Evolutionary conservation across 1,284 basidiomycete species (phyloP).

Genomic region (Trametes versicolor): DNA sequence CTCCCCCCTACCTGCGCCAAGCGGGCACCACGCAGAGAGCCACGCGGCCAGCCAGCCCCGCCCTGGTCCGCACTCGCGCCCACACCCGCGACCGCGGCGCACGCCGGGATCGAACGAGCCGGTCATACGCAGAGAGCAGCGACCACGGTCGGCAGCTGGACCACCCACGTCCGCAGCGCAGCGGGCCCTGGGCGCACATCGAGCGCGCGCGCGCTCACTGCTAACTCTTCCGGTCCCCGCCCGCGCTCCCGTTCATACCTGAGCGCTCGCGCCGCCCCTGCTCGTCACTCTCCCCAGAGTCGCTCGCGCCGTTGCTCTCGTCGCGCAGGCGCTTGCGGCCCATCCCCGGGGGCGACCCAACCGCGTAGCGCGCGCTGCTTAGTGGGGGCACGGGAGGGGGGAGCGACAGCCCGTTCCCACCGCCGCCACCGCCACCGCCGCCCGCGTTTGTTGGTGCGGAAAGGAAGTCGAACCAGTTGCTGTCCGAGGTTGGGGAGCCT

Average conservation of each 20-base stretch:
- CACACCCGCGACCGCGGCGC: background rate
- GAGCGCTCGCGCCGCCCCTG: constrained; percentile 16
- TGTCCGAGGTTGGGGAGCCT: constrained; percentile 19
- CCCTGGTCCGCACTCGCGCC: constrained; percentile 8
- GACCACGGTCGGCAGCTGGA: constrained; percentile 8
- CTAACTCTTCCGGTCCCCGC: constrained; percentile 21
- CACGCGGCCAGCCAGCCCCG: constrained; percentile 6
- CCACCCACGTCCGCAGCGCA: background rate
- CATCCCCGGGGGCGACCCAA: constrained; percentile 28
- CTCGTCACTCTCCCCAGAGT: constrained; percentile 26
- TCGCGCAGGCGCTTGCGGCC: constrained; percentile 38
- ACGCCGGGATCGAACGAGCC: background rate
- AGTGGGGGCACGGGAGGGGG: constrained; percentile 38
- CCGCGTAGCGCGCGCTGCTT: constrained; percentile 35
- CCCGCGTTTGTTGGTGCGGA: constrained; percentile 21
- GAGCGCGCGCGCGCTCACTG: background rate
- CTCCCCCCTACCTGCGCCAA: background rate
- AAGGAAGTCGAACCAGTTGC: constrained; percentile 44
- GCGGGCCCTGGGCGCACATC: background rate
- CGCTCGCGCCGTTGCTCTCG: constrained; percentile 30
- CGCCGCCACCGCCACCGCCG: constrained; percentile 2
- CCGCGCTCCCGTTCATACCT: constrained; percentile 16
- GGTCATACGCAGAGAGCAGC: constrained; percentile 1
- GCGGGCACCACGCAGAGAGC: background rate
- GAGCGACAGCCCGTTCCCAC: constrained; percentile 21